Conservation (phyloP, 768 basidiomycete genomes). For the Calocera viscosa region DNA sequence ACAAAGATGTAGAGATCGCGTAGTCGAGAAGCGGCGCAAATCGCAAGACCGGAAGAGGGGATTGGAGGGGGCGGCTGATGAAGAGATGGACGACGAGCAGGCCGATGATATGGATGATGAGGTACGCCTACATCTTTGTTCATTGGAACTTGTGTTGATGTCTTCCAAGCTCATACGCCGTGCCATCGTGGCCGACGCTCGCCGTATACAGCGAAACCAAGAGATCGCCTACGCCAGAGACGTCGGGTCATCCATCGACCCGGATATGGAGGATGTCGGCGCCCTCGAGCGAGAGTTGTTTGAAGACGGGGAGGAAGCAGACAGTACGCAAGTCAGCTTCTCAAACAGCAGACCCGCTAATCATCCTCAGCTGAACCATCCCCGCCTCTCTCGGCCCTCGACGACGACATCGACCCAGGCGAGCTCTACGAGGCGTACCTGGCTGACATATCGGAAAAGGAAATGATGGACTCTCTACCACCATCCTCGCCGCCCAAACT, state of each 20-base stretch:
- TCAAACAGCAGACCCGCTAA: not conserved
- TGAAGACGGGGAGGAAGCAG: not conserved
- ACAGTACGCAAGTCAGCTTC: not conserved
- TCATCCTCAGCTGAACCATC: not conserved
- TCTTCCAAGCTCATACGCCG: not conserved
- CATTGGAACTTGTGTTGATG: not conserved
- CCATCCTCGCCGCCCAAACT: not conserved
- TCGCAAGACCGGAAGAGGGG: not conserved
- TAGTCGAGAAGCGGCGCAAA: not conserved
- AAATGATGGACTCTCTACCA: not conserved
- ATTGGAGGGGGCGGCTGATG: not conserved
- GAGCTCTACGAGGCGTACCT: not conserved
- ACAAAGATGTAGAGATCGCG: not conserved
- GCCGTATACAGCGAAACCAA: not conserved
- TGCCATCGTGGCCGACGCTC: not conserved
- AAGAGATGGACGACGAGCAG: not conserved
- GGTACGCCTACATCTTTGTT: not conserved
- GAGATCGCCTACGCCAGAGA: not conserved
- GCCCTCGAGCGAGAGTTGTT: not conserved
- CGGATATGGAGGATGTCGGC: slow-evolving; percentile 1
- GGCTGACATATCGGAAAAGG: not conserved
- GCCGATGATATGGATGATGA: not conserved
- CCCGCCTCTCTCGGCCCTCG: not conserved
- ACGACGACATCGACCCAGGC: not conserved
- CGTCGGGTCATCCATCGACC: not conserved